Evolutionary conservation across 2,329 filamentous ascomycete genomes (phyloP).

Genomic region (Chaetomiaceae sp.): DNA sequence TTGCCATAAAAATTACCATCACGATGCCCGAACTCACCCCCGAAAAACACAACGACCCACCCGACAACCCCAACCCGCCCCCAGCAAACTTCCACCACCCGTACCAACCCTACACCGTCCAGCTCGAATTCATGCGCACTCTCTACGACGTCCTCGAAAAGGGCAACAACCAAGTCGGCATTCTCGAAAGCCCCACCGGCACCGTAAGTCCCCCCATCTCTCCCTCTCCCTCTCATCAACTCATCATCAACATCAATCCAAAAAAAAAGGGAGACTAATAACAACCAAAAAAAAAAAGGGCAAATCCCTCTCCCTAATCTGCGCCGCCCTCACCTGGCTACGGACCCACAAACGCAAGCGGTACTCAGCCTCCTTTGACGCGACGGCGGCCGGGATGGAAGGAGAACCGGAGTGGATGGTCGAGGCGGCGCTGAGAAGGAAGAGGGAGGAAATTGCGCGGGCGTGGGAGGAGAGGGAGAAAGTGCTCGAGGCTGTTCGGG

Average conservation of each 20-base stretch:
- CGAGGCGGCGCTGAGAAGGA: constrained; percentile 67
- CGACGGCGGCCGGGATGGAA: constrained; percentile 41
- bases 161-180: constrained; percentile 70
- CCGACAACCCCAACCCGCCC: too few species aligned
- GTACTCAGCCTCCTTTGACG: constrained; percentile 50
- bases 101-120: constrained; percentile 81
- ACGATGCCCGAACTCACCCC: background rate
- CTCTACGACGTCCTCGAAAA: constrained; percentile 72
- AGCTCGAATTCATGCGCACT: constrained; percentile 79
- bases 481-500: constrained; percentile 59
- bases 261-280: too few species aligned
- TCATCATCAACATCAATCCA: background rate
- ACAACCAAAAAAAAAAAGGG: constrained; percentile 52
- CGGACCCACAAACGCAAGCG: constrained; percentile 65
- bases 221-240: background rate
- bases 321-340: constrained; percentile 85
- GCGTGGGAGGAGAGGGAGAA: constrained; percentile 46
- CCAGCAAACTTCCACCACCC: constrained; percentile 89
- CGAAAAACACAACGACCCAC: too few species aligned
- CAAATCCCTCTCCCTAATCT: constrained; percentile 89
- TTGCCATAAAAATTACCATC: too few species aligned
- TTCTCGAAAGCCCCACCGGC: constrained; percentile 91
- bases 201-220: constrained; percentile 40
- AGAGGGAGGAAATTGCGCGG: constrained; percentile 59
- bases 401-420: constrained; percentile 83